Conservation (phyloP, 2,329 filamentous ascomycete species). For the Neurospora sp. region DNA sequence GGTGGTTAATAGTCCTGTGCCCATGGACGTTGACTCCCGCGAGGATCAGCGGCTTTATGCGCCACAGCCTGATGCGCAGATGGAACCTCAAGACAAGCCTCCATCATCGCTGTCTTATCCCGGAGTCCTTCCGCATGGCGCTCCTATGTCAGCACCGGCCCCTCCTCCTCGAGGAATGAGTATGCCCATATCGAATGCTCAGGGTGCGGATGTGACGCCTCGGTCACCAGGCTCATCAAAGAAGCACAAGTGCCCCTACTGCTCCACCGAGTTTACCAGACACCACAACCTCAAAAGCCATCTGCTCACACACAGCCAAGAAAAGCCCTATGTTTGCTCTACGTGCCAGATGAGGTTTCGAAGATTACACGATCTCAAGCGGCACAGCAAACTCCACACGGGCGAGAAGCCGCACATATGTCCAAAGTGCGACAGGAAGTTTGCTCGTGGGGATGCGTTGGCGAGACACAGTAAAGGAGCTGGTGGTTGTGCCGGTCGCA, state of each 20-base stretch:
- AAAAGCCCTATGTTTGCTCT: conserved; percentile 91
- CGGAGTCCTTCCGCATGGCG: conserved; percentile 35
- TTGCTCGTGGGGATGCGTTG: conserved; percentile 88
- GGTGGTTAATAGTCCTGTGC: conserved; percentile 40
- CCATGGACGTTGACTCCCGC: conserved; percentile 45
- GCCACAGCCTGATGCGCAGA: conserved; percentile 33
- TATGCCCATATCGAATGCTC: conserved; percentile 41
- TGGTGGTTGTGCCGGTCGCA: conserved; percentile 85
- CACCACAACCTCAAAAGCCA: conserved; percentile 98
- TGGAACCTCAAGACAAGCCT: conserved; percentile 37
- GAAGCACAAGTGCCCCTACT: conserved; percentile 95
- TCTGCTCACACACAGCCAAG: conserved; percentile 92
- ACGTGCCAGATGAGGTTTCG: conserved; percentile 91
- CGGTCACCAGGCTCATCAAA: conserved; percentile 62
- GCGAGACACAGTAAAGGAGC: conserved; percentile 93
- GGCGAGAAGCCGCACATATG: conserved; percentile 94
- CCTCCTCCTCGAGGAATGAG: conserved; percentile 41
- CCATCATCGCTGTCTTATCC: conserved; percentile 47
- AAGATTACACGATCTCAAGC: conserved; percentile 86
- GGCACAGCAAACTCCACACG: conserved; percentile 92
- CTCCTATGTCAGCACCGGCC: conserved; percentile 34
- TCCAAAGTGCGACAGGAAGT: conserved; percentile 86
- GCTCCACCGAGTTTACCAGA: conserved; percentile 90
- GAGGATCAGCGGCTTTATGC: conserved; percentile 25
- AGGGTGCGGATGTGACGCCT: conserved; percentile 37